Evolutionary conservation across 495 filamentous ascomycete species (phyloP).

Genomic region (Ramalina intermedia): DNA sequence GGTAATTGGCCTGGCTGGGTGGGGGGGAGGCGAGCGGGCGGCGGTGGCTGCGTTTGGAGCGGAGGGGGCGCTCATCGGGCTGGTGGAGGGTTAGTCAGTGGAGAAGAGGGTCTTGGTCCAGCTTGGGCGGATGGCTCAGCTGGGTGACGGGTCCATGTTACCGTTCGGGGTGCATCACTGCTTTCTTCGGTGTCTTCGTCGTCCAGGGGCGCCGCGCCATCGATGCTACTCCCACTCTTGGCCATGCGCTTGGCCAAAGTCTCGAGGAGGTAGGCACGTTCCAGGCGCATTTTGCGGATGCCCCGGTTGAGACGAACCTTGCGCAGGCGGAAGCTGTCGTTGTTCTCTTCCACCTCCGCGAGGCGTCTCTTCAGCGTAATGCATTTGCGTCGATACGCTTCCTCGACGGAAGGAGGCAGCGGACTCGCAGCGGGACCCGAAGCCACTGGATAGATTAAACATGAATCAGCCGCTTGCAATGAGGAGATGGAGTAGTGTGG

Average conservation of each 20-base stretch:
- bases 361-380: slow-evolving; percentile 86
- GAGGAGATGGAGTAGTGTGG: no score
- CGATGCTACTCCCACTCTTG: slow-evolving; percentile 24
- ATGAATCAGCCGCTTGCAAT: slow-evolving; percentile 2
- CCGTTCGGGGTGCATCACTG: slow-evolving; percentile 15
- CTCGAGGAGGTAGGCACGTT: slow-evolving; percentile 79
- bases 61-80: slow-evolving; percentile 84
- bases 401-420: slow-evolving; percentile 87
- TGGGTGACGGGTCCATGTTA: slow-evolving; percentile 4
- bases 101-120: slow-evolving; percentile 2
- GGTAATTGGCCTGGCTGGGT: slow-evolving; percentile 3
- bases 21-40: slow-evolving; percentile 11
- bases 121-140: background rate
- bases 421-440: slow-evolving; percentile 36
- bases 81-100: slow-evolving; percentile 19
- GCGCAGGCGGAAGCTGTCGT: slow-evolving; percentile 63
- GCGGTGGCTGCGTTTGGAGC: slow-evolving; percentile 54
- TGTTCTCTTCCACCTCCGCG: slow-evolving; percentile 76
- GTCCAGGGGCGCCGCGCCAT: slow-evolving; percentile 12
- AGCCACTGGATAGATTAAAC: slow-evolving; percentile 20
- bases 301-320: slow-evolving; percentile 67
- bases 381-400: slow-evolving; percentile 93
- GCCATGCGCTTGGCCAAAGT: slow-evolving; percentile 68
- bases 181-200: slow-evolving; percentile 17
- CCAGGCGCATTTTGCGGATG: slow-evolving; percentile 82